Conservation (phyloP, 139 green algal genomes). For the Chlorella sp. region DNA sequence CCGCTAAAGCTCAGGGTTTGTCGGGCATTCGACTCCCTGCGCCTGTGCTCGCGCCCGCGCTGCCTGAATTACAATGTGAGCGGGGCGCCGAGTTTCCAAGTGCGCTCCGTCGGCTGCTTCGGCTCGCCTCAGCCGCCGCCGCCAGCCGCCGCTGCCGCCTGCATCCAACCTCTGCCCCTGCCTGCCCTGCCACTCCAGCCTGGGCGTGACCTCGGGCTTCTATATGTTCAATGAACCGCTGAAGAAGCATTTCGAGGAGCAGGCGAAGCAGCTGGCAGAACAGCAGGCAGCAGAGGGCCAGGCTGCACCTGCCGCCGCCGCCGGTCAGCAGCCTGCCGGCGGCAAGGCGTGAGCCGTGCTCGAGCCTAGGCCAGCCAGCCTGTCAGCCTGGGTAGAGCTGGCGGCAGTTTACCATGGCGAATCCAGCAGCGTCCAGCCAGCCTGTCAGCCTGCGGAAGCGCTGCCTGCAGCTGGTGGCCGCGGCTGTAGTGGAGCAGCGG, state of each 20-base stretch:
- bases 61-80: no score
- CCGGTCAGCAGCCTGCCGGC: neutral
- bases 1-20: neutral
- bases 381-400: no score
- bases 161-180: neutral
- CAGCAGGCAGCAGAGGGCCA: slow-evolving; percentile 2
- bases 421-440: neutral
- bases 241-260: slow-evolving; percentile 16
- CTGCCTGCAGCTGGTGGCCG: slow-evolving; percentile 10
- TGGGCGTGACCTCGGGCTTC: slow-evolving; percentile 1
- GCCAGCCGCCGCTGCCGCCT: neutral
- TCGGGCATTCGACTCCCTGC: no score
- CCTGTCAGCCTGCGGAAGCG: slow-evolving; percentile 2
- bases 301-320: neutral
- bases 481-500: neutral
- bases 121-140: neutral
- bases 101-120: no score
- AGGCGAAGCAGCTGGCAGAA: neutral
- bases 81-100: no score
- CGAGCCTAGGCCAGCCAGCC: no score
- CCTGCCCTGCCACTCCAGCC: neutral
- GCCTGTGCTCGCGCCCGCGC: no score
- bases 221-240: slow-evolving; percentile 28
- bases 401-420: no score
- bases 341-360: neutral